Percentiles rank a stretch among this genome's conserved stretches.
Conservation (phyloP, 2,329 filamentous ascomycete genomes). For the Colletotrichum sp. region DNA sequence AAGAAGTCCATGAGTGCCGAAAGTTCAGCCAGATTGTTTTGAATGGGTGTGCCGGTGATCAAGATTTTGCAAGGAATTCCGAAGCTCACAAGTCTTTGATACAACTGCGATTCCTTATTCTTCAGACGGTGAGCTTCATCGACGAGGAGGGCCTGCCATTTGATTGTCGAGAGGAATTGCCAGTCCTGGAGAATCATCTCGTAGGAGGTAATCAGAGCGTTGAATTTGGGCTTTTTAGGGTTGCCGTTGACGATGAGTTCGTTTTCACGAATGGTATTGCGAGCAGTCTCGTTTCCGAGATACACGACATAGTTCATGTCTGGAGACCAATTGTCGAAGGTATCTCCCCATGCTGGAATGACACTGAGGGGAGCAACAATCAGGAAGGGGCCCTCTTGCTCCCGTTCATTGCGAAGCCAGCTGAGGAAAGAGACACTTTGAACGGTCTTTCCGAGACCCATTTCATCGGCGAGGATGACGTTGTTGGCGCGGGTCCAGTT, state of each 20-base stretch:
- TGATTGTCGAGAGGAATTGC: conserved; percentile 84
- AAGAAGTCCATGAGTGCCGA: conserved; percentile 94
- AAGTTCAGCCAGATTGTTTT: conserved; percentile 94
- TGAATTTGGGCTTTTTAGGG: conserved; percentile 89
- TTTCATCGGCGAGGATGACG: conserved; percentile 96
- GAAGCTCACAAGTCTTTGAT: conserved; percentile 83
- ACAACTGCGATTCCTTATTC: conserved; percentile 93
- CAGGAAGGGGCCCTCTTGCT: conserved; percentile 92
- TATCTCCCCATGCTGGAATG: conserved; percentile 97
- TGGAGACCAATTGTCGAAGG: conserved; percentile 94
- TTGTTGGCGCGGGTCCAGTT: conserved; percentile 96
- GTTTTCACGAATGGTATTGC: conserved; percentile 86
- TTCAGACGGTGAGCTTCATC: conserved; percentile 97
- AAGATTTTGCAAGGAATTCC: conserved; percentile 86
- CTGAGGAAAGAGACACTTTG: conserved; percentile 97
- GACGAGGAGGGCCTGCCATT: conserved; percentile 96
- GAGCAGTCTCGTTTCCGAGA: conserved; percentile 85
- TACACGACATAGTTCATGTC: conserved; percentile 98
- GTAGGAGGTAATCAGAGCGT: conserved; percentile 96
- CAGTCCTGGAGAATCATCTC: conserved; percentile 92
- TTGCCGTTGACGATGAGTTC: conserved; percentile 89
- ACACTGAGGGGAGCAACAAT: conserved; percentile 97
- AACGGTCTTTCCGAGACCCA: conserved; percentile 98
- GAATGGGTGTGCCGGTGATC: conserved; percentile 96
- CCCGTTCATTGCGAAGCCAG: conserved; percentile 89